A percentile compares a stretch with the other conserved stretches of the same genome.
Evolutionary conservation across 2,329 filamentous ascomycete genomes (phyloP).

Genomic region (Lecanosticta acicola): DNA sequence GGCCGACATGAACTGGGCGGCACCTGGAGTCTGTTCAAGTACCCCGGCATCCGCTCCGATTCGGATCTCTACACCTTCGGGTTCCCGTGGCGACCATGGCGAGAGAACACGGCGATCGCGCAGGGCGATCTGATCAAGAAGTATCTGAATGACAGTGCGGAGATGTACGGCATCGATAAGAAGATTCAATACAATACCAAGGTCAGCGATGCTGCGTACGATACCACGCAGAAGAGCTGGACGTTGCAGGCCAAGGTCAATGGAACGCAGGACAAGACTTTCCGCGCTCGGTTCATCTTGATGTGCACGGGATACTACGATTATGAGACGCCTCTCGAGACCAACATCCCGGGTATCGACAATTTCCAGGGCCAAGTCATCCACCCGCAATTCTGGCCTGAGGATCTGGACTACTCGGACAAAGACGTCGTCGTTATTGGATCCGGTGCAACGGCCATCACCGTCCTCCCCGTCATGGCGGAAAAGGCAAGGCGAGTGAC

Average conservation of each 20-base stretch:
- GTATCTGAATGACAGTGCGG: conserved; percentile 41
- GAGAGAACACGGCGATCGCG: conserved; percentile 43
- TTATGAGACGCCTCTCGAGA: conserved; percentile 57
- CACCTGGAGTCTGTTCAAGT: conserved; percentile 74
- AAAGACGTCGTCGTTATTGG: conserved; percentile 70
- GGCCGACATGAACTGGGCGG: conserved; percentile 61
- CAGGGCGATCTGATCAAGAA: conserved; percentile 40
- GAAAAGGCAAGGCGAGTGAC: conserved; percentile 62
- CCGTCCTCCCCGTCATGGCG: conserved; percentile 65
- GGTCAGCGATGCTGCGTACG: conserved; percentile 40
- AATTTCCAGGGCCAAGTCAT: conserved; percentile 58
- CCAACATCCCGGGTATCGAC: conserved; percentile 61
- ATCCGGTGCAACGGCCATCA: conserved; percentile 73
- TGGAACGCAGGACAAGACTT: conserved; percentile 32
- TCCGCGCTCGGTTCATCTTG: conserved; percentile 48
- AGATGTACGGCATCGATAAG: conserved; percentile 42
- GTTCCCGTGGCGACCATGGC: conserved; percentile 68
- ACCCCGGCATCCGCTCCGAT: conserved; percentile 58
- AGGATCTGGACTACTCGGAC: conserved; percentile 57
- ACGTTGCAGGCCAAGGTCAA: conserved; percentile 36
- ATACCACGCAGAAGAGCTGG: conserved; percentile 46
- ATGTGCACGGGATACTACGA: conserved; percentile 68
- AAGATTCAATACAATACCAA: conserved; percentile 42
- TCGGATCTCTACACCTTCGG: conserved; percentile 48
- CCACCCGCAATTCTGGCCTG: conserved; percentile 73